These are phyloP conservation scores for Escovopsis weberi DNA, from an alignment of 2,329 filamentous ascomycete genomes.

Conservation along the genomic window DNA sequence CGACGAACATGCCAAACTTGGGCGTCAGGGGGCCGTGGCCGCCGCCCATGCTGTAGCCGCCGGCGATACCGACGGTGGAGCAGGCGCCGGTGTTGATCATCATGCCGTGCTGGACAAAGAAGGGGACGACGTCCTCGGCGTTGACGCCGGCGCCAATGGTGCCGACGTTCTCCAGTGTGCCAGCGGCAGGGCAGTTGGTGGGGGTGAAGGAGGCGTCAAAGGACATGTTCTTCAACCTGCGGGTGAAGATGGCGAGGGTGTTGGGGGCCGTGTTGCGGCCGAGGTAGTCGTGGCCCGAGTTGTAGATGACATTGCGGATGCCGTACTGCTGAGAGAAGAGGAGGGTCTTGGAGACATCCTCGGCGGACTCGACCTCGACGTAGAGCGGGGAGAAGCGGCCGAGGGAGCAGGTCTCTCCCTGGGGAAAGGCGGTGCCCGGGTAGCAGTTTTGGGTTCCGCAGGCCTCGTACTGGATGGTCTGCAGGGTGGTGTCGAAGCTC, in stretches of 20 bases:
- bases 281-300: conserved; percentile 19
- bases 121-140: conserved; percentile 29
- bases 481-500: neutral
- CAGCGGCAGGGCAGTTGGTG: conserved; percentile 9
- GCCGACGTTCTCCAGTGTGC: conserved; percentile 1
- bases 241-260: conserved; percentile 22
- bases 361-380: neutral
- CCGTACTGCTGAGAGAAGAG: conserved; percentile 23
- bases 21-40: conserved; percentile 41
- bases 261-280: conserved; percentile 23
- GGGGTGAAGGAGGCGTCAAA: conserved; percentile 17
- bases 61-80: conserved; percentile 38
- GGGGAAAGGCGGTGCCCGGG: neutral
- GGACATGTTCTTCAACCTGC: conserved; percentile 24
- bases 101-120: conserved; percentile 29
- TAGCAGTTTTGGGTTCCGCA: conserved; percentile 2
- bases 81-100: conserved; percentile 41
- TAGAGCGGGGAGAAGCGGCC: conserved; percentile 2
- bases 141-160: conserved; percentile 33
- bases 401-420: neutral
- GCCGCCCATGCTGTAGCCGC: conserved; percentile 45
- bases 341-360: conserved; percentile 11
- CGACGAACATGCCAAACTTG: conserved; percentile 41
- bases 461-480: neutral
- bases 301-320: conserved; percentile 21